Evolutionary conservation across 2,329 filamentous ascomycete species (phyloP).

Genomic region (Talaromyces sp.): DNA sequence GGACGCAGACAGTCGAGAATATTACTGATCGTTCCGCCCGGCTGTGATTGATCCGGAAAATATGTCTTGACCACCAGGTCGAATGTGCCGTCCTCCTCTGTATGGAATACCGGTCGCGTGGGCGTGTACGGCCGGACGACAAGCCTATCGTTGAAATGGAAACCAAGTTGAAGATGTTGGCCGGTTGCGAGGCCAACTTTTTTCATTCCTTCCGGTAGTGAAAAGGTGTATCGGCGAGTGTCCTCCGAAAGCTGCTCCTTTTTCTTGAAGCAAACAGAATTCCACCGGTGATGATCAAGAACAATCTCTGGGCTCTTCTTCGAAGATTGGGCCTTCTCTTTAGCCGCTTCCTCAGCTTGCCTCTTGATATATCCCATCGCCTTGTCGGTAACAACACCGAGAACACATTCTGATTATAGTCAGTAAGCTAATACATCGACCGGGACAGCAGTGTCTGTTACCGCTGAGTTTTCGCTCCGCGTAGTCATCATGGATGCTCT

Average conservation of each 20-base stretch:
- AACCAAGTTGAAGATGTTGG: slow-evolving; percentile 51
- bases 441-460: slow-evolving; percentile 19
- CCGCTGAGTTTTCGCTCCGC: slow-evolving; percentile 47
- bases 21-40: slow-evolving; percentile 52
- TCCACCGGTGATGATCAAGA: not conserved
- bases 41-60: slow-evolving; percentile 44
- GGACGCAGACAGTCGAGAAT: slow-evolving; percentile 48
- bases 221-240: slow-evolving; percentile 45
- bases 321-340: slow-evolving; percentile 31
- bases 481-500: slow-evolving; percentile 49
- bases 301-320: slow-evolving; percentile 22
- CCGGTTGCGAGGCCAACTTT: slow-evolving; percentile 47
- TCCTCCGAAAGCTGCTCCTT: slow-evolving; percentile 41
- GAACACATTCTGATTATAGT: slow-evolving; percentile 41
- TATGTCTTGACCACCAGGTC: slow-evolving; percentile 51
- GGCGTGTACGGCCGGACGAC: slow-evolving; percentile 50
- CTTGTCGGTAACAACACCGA: slow-evolving; percentile 49
- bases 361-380: slow-evolving; percentile 45
- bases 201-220: slow-evolving; percentile 36
- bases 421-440: not conserved
- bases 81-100: slow-evolving; percentile 43
- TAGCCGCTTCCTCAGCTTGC: slow-evolving; percentile 31
- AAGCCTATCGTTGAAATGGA: slow-evolving; percentile 50
- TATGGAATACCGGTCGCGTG: slow-evolving; percentile 40
- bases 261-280: slow-evolving; percentile 11